phyloP scores from a whole-genome alignment of 2,329 filamentous ascomycete species.

The Sporothrix curviconia region DNA sequence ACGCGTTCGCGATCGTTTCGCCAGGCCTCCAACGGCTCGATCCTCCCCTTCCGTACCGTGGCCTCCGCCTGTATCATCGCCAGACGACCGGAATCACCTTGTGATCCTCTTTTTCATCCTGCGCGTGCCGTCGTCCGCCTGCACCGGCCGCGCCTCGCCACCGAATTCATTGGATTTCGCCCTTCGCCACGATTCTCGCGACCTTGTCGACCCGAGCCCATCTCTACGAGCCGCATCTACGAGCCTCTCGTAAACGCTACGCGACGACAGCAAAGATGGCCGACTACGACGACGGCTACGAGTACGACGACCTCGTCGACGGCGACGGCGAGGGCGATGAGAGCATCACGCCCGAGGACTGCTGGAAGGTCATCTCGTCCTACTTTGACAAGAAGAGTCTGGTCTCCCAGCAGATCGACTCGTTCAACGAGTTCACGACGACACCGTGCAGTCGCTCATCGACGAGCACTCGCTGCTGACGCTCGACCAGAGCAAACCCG shows the following conservation, averaged over 20 bases:
- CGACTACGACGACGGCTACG: constrained; percentile 49
- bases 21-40: constrained; percentile 4
- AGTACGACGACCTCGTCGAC: constrained; percentile 39
- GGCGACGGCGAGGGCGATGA: constrained; percentile 67
- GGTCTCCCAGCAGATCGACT: constrained; percentile 95
- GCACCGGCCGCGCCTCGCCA: background rate
- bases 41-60: background rate
- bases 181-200: background rate
- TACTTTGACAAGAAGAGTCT: constrained; percentile 96
- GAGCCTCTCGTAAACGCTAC: no score
- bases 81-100: background rate
- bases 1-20: constrained; percentile 18
- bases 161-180: background rate
- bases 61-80: background rate
- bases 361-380: constrained; percentile 94
- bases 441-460: constrained; percentile 93
- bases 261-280: no score
- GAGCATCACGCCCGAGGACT: constrained; percentile 89
- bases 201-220: no score
- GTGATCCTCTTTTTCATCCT: background rate
- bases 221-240: no score
- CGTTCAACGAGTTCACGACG: constrained; percentile 93
- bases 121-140: background rate
- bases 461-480: constrained; percentile 87
- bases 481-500: constrained; percentile 86